Percentiles rank a stretch among this genome's conserved stretches.
These are phyloP conservation scores for Trichoderma pleuroti DNA, from an alignment of 2,329 filamentous ascomycete genomes.

Conservation along the genomic window DNA sequence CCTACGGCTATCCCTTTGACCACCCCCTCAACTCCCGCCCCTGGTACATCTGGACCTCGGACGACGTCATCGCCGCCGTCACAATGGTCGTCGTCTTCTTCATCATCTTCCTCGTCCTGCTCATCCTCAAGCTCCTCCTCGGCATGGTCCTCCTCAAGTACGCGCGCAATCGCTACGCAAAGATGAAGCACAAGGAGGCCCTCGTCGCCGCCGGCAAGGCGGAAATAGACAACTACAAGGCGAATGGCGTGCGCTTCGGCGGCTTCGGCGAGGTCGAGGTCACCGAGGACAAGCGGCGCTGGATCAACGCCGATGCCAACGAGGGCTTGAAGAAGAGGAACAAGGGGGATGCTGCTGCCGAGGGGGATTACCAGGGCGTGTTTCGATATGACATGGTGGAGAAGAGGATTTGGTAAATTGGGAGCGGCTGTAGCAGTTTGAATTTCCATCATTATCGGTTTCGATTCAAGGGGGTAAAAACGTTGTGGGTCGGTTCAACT, in stretches of 20 bases:
- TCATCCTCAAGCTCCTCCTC: constrained; percentile 79
- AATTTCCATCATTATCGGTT: neutral
- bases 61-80: constrained; percentile 68
- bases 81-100: constrained; percentile 89
- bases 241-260: constrained; percentile 71
- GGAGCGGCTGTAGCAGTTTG: neutral
- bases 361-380: constrained; percentile 58
- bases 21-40: constrained; percentile 38
- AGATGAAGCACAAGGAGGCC: constrained; percentile 71
- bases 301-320: constrained; percentile 82
- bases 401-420: constrained; percentile 91
- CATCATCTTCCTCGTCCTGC: constrained; percentile 75
- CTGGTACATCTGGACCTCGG: constrained; percentile 59
- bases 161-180: constrained; percentile 71
- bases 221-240: constrained; percentile 57
- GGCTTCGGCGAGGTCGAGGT: constrained; percentile 85
- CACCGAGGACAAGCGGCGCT: constrained; percentile 77
- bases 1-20: constrained; percentile 57
- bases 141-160: constrained; percentile 85
- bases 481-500: neutral
- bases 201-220: constrained; percentile 43
- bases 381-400: constrained; percentile 91
- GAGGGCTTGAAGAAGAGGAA: constrained; percentile 62
- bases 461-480: too few relatives aligned
- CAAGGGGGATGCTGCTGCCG: constrained; percentile 44